Base-by-base conservation (phyloP, 2,329 filamentous ascomycete genomes). In the Huntiella abstrusa region DNA sequence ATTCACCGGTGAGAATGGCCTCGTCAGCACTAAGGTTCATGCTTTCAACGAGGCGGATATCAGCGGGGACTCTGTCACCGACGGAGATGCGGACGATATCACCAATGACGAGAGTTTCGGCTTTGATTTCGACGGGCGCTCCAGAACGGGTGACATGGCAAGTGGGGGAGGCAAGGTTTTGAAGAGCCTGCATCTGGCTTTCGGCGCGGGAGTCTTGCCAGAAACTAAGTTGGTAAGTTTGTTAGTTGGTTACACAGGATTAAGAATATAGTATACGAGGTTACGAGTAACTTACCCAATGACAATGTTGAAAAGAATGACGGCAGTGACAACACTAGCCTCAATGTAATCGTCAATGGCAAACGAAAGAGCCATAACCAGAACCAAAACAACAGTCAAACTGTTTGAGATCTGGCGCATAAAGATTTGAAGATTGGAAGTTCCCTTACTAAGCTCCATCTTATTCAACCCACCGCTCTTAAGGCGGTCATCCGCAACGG, bases 21-120 rank as follows among this genome's bases (percentile, higher is more conserved):
- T 84, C 80, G 51, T 92, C 83, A 52, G 79, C 80, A 43, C 79
- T 80, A 49, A 84, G 64, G 59, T 87, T 87, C 61, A 85, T 74
- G 48, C 71, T 73, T 52, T 78, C 69, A 51, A 78, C 60, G 15
- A 77, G 63, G 51, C 77, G 70, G 43, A 83, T 62, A 59, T 84
- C 80, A 33, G 79, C 80, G 4, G 80, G 77, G 33, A 83, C 68
- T 41, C 80, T 75, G 57, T 82, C 78, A 52, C 80, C 80, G 37
- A 73, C 76, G 52, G 64, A 69, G 52, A 77, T 67, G 45, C 65
- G 60, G 49, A 77, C 73, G 43, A 84, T 60, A 52, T 84, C 80
- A 46, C 80, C 81, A 44, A 69, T 70, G 38, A 83, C 77, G 34
- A 83, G 64, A 10, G 59, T 61, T 53, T 72, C 70, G 8, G 70